A percentile compares a stretch with the other conserved stretches of the same genome.
Conservation (phyloP, 2,329 filamentous ascomycete species). For the Triangularia verruculosa region DNA sequence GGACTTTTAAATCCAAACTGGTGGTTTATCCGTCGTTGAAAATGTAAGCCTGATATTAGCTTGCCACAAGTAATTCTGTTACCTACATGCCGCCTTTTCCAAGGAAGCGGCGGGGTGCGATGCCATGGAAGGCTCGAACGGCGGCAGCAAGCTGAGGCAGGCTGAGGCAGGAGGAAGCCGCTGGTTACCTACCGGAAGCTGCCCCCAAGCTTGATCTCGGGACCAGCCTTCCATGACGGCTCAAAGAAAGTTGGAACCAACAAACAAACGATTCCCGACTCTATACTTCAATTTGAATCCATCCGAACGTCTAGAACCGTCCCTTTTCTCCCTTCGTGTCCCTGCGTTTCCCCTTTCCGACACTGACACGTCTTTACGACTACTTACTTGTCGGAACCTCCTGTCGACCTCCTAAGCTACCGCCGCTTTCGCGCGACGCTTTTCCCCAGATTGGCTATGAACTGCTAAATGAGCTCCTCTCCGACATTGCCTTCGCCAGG, state of each 20-base stretch:
- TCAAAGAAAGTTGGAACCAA: background rate
- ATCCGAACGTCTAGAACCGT: background rate
- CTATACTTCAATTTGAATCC: background rate
- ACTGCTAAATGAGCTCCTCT: conserved; percentile 36
- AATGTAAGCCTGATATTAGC: too few relatives aligned
- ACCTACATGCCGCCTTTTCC: background rate
- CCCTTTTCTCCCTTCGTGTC: background rate
- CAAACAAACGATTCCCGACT: background rate
- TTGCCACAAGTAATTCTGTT: too few relatives aligned
- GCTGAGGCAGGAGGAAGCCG: too few relatives aligned
- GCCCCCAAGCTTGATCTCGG: background rate
- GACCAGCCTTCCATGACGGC: background rate
- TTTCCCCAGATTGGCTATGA: background rate
- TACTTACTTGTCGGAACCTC: background rate
- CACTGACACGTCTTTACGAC: background rate
- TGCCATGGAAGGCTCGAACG: background rate
- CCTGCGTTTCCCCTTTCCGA: background rate
- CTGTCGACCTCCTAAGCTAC: background rate
- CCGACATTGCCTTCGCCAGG: conserved; percentile 37
- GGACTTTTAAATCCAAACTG: too few relatives aligned
- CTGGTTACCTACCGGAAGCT: background rate
- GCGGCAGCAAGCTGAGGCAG: background rate
- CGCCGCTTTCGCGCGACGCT: background rate
- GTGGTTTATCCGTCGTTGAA: too few relatives aligned
- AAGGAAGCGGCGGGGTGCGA: conserved; percentile 8